Evolutionary conservation across 192 early-diverging fungal species (phyloP), one percentile per base, ranked within the genome.

Genomic region (Allomyces arbusculus): DNA sequence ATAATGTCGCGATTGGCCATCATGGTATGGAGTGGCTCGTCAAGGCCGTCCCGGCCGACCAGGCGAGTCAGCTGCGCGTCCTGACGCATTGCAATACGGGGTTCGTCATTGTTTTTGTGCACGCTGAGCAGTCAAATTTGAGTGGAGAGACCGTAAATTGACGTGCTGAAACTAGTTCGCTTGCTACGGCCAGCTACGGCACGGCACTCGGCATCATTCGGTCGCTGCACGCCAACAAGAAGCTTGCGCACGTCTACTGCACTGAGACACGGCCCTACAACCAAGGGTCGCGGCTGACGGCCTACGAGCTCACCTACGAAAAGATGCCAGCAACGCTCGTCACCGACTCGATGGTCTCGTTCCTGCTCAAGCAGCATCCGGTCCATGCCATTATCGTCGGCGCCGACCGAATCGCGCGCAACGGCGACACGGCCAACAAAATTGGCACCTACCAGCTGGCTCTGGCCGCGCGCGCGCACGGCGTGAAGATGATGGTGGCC

Each of bases 61-160:
- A 78, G 3, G 70, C 73, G 44, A 70, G 81, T 11, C 24, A 23
- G 4, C 28, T 61, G 16, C 75, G 79, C 28, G 85, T 99, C 1
- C 73, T 99, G 63, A 99, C 94, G 1, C 96, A 99, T 78, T 97
- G 94, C 78, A 99, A 99, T 73, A 96, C 94, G 26, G 96, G 94
- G 72, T 69, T 8, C 23, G 25, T 62, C 6, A 25, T 20, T 33
- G 14, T 14, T 69, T 20, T 8, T 40, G 33, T 7, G 33, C 33
- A 8, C 4, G 33, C 33, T 63, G 3, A 6, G 44, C 22, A 25
- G 23, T 8, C 45, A 50, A 9, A 20, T 3, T 1, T 0, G 40
- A 3, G 23, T 33, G 16, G 61, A n/a, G 63, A 61, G 65, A 24
- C 23, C 23, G 2, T 4, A 14, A 6, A 23, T 65, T 65, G 61